Base-by-base conservation (phyloP, 108 stramenopile species). In the Parietichytrium sp. region DNA sequence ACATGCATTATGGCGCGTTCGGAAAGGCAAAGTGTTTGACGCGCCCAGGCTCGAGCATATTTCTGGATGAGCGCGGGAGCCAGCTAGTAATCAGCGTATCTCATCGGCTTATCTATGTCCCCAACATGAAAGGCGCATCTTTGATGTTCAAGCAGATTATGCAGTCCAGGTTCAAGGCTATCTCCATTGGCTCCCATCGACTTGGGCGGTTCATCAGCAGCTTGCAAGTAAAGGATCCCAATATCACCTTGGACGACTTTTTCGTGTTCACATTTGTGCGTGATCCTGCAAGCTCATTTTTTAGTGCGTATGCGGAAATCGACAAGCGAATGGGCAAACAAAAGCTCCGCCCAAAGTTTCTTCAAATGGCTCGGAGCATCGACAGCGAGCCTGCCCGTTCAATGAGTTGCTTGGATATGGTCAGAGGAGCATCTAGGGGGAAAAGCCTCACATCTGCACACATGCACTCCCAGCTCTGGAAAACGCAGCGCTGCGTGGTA, bases 121-220 rank as follows among this genome's bases (percentile, higher is more conserved):
- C 61, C 38, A 72, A 72, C 61, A 72, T 72, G 61, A 72, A 72
- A 25, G 61, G 38, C 6, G 61, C 61, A 6, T 72, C 61, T 10
- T 42, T 45, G 42, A 16, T 45, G n/a, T 6, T 72, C 13, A 45
- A 36, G 23, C 36, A 45, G 20, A 45, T 72, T 25, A 72, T 72
- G 61, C 61, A 42, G 38, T 1, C 36, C 10, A 33, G 61, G 10
- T 72, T 72, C 38, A 72, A 72, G 6, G 61, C 61, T 10, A 72
- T 25, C 29, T 6, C 61, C 36, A 25, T 72, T 38, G 61, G 61
- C 10, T 45, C 38, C n/a, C 61, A 72, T 25, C 36, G 45, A 16
- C 36, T 72, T 1, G 45, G 16, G 10, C 13, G 6, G 0, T 72
- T 45, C 45, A 31, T 72, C 42, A n/a, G 45, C 23, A 23, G 45